phyloP scores from a whole-genome alignment of 192 early-diverging fungal species.

The Coemansia sp. region DNA sequence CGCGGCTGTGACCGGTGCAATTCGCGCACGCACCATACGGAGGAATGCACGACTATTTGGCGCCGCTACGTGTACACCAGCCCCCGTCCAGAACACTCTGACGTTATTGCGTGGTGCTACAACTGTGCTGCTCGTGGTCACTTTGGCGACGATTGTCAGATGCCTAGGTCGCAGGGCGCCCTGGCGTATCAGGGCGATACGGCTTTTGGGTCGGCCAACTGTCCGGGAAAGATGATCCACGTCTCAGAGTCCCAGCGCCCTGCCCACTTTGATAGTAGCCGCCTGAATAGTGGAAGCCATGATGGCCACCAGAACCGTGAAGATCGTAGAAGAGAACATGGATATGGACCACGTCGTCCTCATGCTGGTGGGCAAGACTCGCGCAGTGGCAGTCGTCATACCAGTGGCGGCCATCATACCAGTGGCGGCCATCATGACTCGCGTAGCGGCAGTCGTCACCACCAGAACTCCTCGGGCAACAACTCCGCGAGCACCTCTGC shows the following conservation, averaged over 20 bases:
- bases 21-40: slow-evolving; percentile 34
- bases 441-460: background rate
- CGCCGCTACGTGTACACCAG: slow-evolving; percentile 42
- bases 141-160: slow-evolving; percentile 46
- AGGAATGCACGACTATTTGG: slow-evolving; percentile 52
- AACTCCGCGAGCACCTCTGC: background rate
- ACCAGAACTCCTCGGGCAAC: slow-evolving; percentile 4
- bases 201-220: slow-evolving; percentile 34
- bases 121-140: slow-evolving; percentile 46
- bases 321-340: slow-evolving; percentile 20
- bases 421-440: slow-evolving; percentile 7
- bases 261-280: background rate
- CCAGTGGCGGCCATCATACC: too few relatives aligned
- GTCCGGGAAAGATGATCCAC: slow-evolving; percentile 28
- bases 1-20: slow-evolving; percentile 30
- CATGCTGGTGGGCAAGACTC: background rate
- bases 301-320: slow-evolving; percentile 7
- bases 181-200: slow-evolving; percentile 25
- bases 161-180: slow-evolving; percentile 14
- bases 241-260: slow-evolving; percentile 1
- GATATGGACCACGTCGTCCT: background rate
- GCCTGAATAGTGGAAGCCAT: slow-evolving; percentile 1
- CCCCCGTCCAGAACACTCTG: slow-evolving; percentile 17
- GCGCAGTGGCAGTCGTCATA: background rate
- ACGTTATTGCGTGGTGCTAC: slow-evolving; percentile 48